These are phyloP conservation scores for Xylaria grammica DNA, from an alignment of 495 filamentous ascomycete species.

Conservation along the genomic window DNA sequence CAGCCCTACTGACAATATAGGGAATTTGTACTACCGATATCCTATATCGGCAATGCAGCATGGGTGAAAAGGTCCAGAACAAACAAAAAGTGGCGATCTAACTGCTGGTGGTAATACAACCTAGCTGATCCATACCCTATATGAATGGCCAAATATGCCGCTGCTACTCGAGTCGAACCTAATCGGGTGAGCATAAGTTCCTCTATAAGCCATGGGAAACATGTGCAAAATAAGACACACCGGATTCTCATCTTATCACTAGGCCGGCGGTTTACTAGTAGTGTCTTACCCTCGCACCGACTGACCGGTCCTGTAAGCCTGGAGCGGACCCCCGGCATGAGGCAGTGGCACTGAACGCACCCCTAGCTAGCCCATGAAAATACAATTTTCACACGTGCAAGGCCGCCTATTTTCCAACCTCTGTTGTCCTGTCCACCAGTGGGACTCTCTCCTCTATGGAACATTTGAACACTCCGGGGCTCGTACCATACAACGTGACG, in stretches of 20 bases:
- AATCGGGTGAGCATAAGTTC: background rate
- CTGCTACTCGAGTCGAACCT: background rate
- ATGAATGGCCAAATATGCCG: too few species aligned
- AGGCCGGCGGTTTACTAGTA: background rate
- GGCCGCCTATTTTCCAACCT: background rate
- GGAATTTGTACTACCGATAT: background rate
- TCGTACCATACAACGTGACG: background rate
- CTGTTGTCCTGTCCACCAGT: background rate
- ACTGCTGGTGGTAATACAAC: background rate
- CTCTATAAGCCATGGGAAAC: background rate
- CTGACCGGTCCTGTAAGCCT: conserved; percentile 3
- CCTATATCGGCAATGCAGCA: background rate
- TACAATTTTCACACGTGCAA: background rate
- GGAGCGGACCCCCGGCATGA: conserved; percentile 1
- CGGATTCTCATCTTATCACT: conserved; percentile 2
- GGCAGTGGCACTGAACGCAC: background rate
- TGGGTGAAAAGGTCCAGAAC: conserved; percentile 3
- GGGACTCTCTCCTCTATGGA: background rate
- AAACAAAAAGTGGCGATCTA: too few species aligned
- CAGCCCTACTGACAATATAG: background rate
- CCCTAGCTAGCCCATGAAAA: background rate
- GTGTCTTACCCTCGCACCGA: conserved; percentile 5
- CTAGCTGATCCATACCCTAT: background rate
- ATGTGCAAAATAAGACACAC: background rate
- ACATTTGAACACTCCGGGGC: background rate